phyloP scores from a whole-genome alignment of 257 asterid species.

The Ehretia macrophylla region DNA sequence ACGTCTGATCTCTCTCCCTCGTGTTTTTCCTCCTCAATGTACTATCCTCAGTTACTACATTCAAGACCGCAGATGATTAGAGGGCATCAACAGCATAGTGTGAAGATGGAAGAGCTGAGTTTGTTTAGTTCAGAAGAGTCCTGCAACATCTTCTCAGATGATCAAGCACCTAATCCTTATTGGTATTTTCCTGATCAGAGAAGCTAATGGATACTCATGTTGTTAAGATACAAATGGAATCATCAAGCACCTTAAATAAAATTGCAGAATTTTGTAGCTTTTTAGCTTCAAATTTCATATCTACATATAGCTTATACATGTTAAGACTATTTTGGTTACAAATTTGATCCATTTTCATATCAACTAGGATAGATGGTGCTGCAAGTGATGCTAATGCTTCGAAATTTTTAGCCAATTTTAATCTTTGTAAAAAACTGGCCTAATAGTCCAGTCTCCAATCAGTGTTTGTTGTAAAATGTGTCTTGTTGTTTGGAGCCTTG shows the following conservation, averaged over 20 bases:
- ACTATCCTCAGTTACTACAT: conserved; percentile 22
- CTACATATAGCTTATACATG: not conserved
- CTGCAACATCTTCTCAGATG: conserved; percentile 27
- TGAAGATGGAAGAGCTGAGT: conserved; percentile 23
- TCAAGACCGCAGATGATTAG: conserved; percentile 11
- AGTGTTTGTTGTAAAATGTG: too few species aligned
- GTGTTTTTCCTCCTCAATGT: conserved; percentile 17
- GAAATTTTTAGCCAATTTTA: too few species aligned
- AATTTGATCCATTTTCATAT: not conserved
- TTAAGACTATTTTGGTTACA: not conserved
- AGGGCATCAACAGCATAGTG: conserved; percentile 17
- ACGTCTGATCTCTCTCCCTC: conserved; percentile 10
- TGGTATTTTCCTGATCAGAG: conserved; percentile 29
- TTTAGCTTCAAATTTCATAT: not conserved
- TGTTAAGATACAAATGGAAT: too few species aligned
- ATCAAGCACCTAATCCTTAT: conserved; percentile 30
- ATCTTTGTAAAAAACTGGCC: too few species aligned
- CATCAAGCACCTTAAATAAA: not conserved
- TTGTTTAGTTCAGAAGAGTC: conserved; percentile 22
- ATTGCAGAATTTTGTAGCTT: not conserved
- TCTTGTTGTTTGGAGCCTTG: too few species aligned
- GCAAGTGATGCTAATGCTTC: not conserved
- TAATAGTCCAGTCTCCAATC: too few species aligned
- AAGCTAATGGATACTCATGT: not conserved
- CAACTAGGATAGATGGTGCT: not conserved